Percentiles rank a stretch among this genome's conserved stretches.
Evolutionary conservation across 805 yeast species (phyloP).

Genomic region (Nakazawaea ishiwadae): DNA sequence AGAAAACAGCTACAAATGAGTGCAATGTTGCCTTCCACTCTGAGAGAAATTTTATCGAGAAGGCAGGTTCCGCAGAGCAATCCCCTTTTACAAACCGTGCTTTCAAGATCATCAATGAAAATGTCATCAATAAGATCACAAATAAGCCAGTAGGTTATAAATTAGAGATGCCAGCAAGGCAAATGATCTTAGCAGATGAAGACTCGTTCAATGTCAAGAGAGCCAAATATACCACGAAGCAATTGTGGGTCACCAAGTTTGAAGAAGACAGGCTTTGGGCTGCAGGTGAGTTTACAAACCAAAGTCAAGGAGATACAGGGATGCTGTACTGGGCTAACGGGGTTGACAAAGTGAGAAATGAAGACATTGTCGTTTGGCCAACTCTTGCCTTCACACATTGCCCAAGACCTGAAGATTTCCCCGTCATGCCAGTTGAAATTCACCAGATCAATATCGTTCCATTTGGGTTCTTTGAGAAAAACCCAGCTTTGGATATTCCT

Average conservation of each 20-base stretch:
- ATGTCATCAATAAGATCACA: constrained; percentile 62
- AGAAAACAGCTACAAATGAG: constrained; percentile 50
- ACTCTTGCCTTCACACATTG: constrained; percentile 78
- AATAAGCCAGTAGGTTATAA: constrained; percentile 75
- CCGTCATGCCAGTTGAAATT: constrained; percentile 84
- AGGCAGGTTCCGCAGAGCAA: constrained; percentile 68
- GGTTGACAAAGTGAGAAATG: constrained; percentile 63
- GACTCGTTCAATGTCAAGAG: constrained; percentile 64
- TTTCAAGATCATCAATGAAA: constrained; percentile 71
- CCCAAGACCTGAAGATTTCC: constrained; percentile 84
- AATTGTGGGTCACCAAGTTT: constrained; percentile 79
- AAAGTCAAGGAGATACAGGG: constrained; percentile 68
- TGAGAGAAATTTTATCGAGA: constrained; percentile 61
- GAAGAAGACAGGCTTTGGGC: constrained; percentile 68
- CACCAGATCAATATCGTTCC: constrained; percentile 66
- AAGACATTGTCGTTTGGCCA: constrained; percentile 76
- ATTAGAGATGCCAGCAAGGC: constrained; percentile 68
- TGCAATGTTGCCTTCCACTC: constrained; percentile 66
- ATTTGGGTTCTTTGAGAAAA: constrained; percentile 67
- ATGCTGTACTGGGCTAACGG: constrained; percentile 68
- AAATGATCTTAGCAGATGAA: constrained; percentile 64
- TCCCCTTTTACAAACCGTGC: constrained; percentile 73
- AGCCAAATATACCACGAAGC: constrained; percentile 73
- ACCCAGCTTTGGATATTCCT: constrained; percentile 78
- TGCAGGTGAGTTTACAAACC: constrained; percentile 86